These are phyloP conservation scores for Tylopilus orsonianus DNA, from an alignment of 1,284 basidiomycete species.

Conservation along the genomic window DNA sequence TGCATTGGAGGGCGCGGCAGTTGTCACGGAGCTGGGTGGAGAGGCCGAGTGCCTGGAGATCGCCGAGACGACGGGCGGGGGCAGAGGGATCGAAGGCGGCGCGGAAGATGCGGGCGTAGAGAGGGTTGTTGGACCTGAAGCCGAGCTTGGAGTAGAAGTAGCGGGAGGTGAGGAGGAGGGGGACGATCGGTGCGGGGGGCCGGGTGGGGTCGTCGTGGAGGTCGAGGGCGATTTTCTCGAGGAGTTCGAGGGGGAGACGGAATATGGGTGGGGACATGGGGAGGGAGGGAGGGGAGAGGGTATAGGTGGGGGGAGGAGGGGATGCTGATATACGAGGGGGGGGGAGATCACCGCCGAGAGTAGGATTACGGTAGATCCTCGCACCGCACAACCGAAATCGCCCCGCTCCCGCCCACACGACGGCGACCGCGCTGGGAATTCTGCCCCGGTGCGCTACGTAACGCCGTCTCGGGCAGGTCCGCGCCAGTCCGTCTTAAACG, in stretches of 20 bases:
- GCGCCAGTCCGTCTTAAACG: neutral
- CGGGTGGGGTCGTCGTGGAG: slow-evolving; percentile 42
- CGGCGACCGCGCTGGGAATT: too few species aligned
- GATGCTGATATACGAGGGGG: slow-evolving; percentile 7
- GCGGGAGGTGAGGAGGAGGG: slow-evolving; percentile 51
- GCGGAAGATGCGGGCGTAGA: slow-evolving; percentile 63
- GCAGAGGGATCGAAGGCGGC: slow-evolving; percentile 61
- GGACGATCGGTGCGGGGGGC: slow-evolving; percentile 43
- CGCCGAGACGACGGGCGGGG: slow-evolving; percentile 49
- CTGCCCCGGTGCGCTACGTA: neutral
- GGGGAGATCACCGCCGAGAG: slow-evolving; percentile 8
- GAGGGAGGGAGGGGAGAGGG: neutral
- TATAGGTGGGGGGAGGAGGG: neutral
- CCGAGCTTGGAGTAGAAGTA: slow-evolving; percentile 43
- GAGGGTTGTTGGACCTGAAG: slow-evolving; percentile 37
- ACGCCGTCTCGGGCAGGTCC: neutral
- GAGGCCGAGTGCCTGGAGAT: slow-evolving; percentile 37
- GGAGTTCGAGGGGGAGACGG: slow-evolving; percentile 56
- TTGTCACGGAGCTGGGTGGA: slow-evolving; percentile 48
- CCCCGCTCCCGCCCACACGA: slow-evolving; percentile 10
- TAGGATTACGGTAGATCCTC: slow-evolving; percentile 14
- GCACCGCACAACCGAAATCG: neutral
- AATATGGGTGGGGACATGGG: slow-evolving; percentile 26
- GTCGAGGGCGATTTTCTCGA: slow-evolving; percentile 56
- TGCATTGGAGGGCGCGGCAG: slow-evolving; percentile 40